Base-by-base conservation (phyloP, 768 basidiomycete genomes). In the Rhodotorula babjevae region DNA sequence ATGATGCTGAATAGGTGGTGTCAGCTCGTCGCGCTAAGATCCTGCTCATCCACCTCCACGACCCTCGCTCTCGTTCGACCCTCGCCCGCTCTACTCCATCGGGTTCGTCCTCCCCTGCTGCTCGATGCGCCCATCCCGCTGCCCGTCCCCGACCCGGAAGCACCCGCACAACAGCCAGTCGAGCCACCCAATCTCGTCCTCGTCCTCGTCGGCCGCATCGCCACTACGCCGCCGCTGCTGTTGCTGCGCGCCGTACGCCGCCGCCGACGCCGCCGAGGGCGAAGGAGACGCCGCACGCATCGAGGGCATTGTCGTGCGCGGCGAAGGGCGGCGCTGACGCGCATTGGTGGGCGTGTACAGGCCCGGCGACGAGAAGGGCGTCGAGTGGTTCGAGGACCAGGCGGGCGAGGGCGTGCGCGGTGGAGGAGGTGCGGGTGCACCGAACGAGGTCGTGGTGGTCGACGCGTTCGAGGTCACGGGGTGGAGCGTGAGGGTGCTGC, bases 101-200 rank as follows among this genome's bases (percentile, higher is more conserved):
- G 69, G 69, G 44, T 70, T 70, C n/a, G 68, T 69, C 29, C 68
- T 25, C 31, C 62, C 68, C 29, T 58, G 62, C 56, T 69, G 68
- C 36, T 59, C 56, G 25, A 56, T 40, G 7, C 25, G 47, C 44
- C 56, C 61, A 8, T 16, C 55, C 40, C 44, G 18, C 23, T 31
- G 21, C 36, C 55, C 55, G 8, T 14, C 57, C 27, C 58, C 29
- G 25, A n/a, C 21, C n/a, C 63, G 63, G 12, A 36, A 64, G 63
- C 69, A 70, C 23, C 69, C 69, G 23, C 63, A 65, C 40, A 70
- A 18, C 14, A 65, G 44, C 69, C 69, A 70, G n/a, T 64, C 63
- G 16, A 70, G 50, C 21, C 50, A 47, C 18, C 69, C 69, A 14
- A 60, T 36, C 9, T 50, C 63, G 0, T 53, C 63, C n/a, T 46